Base-by-base conservation (phyloP, 2,329 filamentous ascomycete species). In the Clarireedia paspali region DNA sequence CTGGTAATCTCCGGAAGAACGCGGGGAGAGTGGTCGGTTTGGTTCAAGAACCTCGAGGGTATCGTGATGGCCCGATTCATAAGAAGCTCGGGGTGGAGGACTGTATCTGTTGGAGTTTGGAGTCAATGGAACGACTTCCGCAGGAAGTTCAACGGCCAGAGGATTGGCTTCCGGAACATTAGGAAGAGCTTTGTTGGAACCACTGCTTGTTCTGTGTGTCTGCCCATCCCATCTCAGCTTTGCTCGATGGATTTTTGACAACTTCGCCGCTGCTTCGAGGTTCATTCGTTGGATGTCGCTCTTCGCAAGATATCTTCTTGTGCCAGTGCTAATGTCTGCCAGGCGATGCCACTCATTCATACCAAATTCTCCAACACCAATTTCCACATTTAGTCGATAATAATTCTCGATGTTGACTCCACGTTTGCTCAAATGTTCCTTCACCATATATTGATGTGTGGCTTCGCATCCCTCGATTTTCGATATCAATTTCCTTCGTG, bases 321-420 rank as follows among this genome's bases (percentile, higher is more conserved):
- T 99, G 68, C 87, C 87, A 14, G 90, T 96, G 74, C 89, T 96
- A 73, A 99, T 97, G 52, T 96, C 92, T 26, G 89, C 87, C n/a
- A 97, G 75, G 3, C 91, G 83, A 65, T 89, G 83, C 94, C 94
- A 99, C 70, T 97, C 94, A 68, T 97, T 99, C 91, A 99, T 97
- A 51, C 89, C 92, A 70, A 96, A 97, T 68, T 97, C 94, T 53
- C 92, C 91, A 3, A 97, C 91, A 1, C 92, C 94, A 15, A 96
- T 85, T 68, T 97, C 91, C 42, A 97, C 94, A 62, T 99, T 99
- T n/a, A 97, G 77, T 6, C 94, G 87, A 70, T 91, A 95, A 74
- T 99, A 99, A 70, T 95, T 89, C 57, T 96, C 91, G 51, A 83
- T 81, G 64, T 88, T 91, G 58, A 97, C 89, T 26, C 87, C 83